Evolutionary conservation across 306 rosid genomes (phyloP).

Genomic region (Carpinus fangiana): DNA sequence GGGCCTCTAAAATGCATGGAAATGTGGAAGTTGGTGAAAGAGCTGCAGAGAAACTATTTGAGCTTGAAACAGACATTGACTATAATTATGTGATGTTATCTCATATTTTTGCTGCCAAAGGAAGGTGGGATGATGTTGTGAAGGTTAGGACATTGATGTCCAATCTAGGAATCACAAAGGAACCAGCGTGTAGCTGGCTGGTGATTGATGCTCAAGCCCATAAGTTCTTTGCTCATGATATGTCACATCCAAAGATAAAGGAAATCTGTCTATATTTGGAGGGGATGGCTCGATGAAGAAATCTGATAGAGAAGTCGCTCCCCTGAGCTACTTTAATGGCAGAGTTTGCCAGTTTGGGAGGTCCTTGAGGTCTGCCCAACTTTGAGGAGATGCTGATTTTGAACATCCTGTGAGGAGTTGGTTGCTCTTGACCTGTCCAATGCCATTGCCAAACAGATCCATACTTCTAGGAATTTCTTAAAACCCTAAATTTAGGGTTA

Average conservation of each 20-base stretch:
- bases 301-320: no score
- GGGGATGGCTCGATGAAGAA: not conserved
- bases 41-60: conserved; percentile 33
- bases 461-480: no score
- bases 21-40: conserved; percentile 35
- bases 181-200: conserved; percentile 46
- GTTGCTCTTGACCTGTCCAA: no score
- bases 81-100: conserved; percentile 39
- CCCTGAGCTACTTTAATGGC: no score
- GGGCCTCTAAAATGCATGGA: conserved; percentile 38
- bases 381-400: no score
- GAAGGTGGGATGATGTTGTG: conserved; percentile 37
- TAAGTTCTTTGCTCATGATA: conserved; percentile 25
- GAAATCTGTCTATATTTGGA: conserved; percentile 33
- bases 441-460: no score
- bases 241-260: conserved; percentile 26
- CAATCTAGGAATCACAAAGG: conserved; percentile 36
- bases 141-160: conserved; percentile 36
- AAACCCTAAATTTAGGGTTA: no score
- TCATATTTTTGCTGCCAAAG: conserved; percentile 39
- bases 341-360: no score
- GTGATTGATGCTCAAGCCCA: conserved; percentile 31
- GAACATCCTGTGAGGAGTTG: no score
- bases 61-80: conserved; percentile 33
- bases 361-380: no score